These are phyloP conservation scores for Arabidopsis suecica DNA, from an alignment of 345 rosid genomes.

Conservation along the genomic window DNA sequence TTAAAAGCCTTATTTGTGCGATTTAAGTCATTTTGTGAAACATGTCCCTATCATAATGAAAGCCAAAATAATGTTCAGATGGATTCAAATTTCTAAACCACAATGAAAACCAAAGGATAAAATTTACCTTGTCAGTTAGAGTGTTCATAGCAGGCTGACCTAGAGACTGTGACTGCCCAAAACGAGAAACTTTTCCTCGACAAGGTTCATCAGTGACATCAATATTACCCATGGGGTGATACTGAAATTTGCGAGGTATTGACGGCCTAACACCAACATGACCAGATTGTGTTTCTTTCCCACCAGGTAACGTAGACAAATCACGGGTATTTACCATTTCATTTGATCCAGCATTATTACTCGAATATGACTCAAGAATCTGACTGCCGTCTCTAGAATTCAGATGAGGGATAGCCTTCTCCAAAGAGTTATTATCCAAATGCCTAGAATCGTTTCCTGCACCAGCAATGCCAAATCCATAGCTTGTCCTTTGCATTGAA, in stretches of 20 bases:
- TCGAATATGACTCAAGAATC: slow-evolving; percentile 55
- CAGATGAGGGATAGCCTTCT: slow-evolving; percentile 48
- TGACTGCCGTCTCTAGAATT: slow-evolving; percentile 52
- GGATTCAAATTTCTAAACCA: slow-evolving; percentile 5
- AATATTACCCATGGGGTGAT: slow-evolving; percentile 91
- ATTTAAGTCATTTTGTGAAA: slow-evolving; percentile 54
- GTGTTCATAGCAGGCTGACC: slow-evolving; percentile 50
- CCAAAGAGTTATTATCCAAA: slow-evolving; percentile 54
- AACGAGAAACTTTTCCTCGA: slow-evolving; percentile 45
- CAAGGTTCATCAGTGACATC: slow-evolving; percentile 59
- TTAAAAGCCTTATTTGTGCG: slow-evolving; percentile 47
- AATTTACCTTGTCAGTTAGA: slow-evolving; percentile 60
- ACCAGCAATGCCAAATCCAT: slow-evolving; percentile 48
- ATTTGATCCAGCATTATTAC: slow-evolving; percentile 49
- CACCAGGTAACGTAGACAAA: slow-evolving; percentile 49
- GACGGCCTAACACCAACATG: slow-evolving; percentile 51
- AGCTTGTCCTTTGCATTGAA: slow-evolving; percentile 46
- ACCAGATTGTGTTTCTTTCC: slow-evolving; percentile 57
- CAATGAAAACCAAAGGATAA: slow-evolving; percentile 30
- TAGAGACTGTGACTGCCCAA: slow-evolving; percentile 51
- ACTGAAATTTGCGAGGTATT: slow-evolving; percentile 73
- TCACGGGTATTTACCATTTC: slow-evolving; percentile 57
- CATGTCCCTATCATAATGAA: slow-evolving; percentile 45
- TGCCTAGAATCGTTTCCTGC: slow-evolving; percentile 48
- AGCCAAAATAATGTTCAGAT: slow-evolving; percentile 26